Evolutionary conservation across 2,329 filamentous ascomycete species (phyloP).

Genomic region (Aspergillus chevalieri): DNA sequence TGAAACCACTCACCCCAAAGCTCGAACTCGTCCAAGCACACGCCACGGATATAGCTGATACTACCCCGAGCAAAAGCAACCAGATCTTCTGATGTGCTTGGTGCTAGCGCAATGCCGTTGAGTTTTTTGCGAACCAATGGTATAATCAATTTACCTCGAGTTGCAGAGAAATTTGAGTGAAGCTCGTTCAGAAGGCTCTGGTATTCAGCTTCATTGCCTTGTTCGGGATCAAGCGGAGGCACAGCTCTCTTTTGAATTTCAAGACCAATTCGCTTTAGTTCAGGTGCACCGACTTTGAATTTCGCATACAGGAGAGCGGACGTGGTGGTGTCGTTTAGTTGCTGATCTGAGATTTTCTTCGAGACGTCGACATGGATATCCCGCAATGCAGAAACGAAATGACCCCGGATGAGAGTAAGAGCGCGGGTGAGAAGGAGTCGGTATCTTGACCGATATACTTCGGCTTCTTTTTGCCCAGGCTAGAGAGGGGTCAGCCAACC

Average conservation of each 20-base stretch:
- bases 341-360: conserved; percentile 59
- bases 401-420: conserved; percentile 60
- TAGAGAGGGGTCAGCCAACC: conserved; percentile 31
- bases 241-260: conserved; percentile 63
- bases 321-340: conserved; percentile 65
- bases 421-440: conserved; percentile 68
- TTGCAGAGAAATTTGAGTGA: conserved; percentile 58
- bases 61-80: conserved; percentile 59
- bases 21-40: conserved; percentile 62
- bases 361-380: conserved; percentile 58
- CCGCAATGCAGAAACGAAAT: conserved; percentile 58
- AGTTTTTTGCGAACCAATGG: conserved; percentile 59
- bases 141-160: conserved; percentile 52
- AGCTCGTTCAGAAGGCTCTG: conserved; percentile 61
- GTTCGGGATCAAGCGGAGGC: conserved; percentile 53
- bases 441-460: conserved; percentile 82
- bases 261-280: conserved; percentile 59
- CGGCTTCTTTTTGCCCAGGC: conserved; percentile 79
- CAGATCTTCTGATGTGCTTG: conserved; percentile 57
- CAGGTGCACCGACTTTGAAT: conserved; percentile 60
- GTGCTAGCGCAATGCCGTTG: conserved; percentile 49
- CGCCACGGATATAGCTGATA: conserved; percentile 59
- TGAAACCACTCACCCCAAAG: conserved; percentile 63
- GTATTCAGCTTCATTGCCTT: conserved; percentile 57
- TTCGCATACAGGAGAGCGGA: conserved; percentile 66